Evolutionary conservation across 768 basidiomycete genomes (phyloP).

Genomic region (Pleurotus tuoliensis): DNA sequence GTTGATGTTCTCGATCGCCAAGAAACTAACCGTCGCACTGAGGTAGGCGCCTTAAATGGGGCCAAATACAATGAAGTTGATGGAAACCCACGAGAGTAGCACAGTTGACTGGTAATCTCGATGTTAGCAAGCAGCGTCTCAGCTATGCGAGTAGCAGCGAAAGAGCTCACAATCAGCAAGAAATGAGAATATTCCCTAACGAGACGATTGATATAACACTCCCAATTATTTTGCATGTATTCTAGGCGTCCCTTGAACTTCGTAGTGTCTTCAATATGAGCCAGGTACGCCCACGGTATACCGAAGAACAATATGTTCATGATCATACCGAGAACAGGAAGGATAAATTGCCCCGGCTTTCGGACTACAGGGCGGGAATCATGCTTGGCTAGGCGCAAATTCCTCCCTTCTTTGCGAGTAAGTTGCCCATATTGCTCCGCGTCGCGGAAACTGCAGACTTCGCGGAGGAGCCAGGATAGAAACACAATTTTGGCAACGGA

Average conservation of each 20-base stretch:
- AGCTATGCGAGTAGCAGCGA: neutral
- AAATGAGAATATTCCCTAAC: conserved; percentile 56
- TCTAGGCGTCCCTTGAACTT: conserved; percentile 47
- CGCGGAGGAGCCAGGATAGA: conserved; percentile 46
- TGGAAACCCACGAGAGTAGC: conserved; percentile 41
- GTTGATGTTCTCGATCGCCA: conserved; percentile 16
- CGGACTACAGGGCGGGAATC: conserved; percentile 8
- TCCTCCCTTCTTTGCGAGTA: conserved; percentile 28
- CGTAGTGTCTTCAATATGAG: conserved; percentile 42
- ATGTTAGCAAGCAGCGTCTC: no score
- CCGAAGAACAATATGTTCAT: conserved; percentile 46
- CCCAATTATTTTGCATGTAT: conserved; percentile 46
- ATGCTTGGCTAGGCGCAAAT: conserved; percentile 16
- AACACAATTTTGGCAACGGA: conserved; percentile 42
- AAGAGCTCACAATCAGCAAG: conserved; percentile 43
- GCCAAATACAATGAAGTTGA: no score
- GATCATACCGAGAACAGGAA: conserved; percentile 29
- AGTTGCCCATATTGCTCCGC: conserved; percentile 41
- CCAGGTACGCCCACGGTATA: conserved; percentile 48
- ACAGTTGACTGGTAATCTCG: conserved; percentile 29
- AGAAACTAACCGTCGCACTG: neutral
- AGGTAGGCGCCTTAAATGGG: no score
- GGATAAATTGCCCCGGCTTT: conserved; percentile 16
- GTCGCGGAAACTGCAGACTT: conserved; percentile 43
- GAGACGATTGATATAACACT: conserved; percentile 44